A percentile compares a stretch with the other conserved stretches of the same genome.
phyloP scores from a whole-genome alignment of 805 yeast genomes.

The Candida incommunis region DNA sequence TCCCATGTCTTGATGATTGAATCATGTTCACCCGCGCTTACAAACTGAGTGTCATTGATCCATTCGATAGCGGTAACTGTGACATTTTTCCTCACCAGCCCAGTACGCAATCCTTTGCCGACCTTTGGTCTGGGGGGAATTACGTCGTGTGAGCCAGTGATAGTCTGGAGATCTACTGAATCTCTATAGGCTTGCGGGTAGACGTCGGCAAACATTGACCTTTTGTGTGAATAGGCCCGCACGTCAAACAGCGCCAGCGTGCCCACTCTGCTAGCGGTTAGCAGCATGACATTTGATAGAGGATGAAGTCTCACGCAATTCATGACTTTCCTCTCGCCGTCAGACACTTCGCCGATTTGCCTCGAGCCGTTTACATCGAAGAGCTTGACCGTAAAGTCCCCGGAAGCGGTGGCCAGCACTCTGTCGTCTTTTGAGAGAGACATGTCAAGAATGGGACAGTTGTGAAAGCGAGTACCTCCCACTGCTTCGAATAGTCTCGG shows the following conservation, averaged over 20 bases:
- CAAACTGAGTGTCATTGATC: slow-evolving; percentile 9
- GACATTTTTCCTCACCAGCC: background rate
- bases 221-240: background rate
- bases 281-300: background rate
- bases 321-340: background rate
- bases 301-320: background rate
- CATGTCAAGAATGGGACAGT: background rate
- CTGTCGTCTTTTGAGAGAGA: background rate
- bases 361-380: background rate
- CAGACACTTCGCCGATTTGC: background rate
- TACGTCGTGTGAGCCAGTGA: background rate
- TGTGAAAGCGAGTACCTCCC: background rate
- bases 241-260: background rate
- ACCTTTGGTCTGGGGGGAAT: background rate
- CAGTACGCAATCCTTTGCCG: background rate
- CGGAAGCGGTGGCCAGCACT: background rate
- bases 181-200: background rate
- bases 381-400: background rate
- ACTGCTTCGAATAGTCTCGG: background rate
- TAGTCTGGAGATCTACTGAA: background rate
- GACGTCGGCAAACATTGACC: background rate
- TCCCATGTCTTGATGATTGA: slow-evolving; percentile 17
- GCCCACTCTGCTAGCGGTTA: background rate
- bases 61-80: slow-evolving; percentile 12
- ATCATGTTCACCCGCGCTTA: slow-evolving; percentile 10